A percentile compares a stretch with the other conserved stretches of the same genome.
phyloP scores from a whole-genome alignment of 169 alveolate genomes.

The Eimeria zaria region DNA sequence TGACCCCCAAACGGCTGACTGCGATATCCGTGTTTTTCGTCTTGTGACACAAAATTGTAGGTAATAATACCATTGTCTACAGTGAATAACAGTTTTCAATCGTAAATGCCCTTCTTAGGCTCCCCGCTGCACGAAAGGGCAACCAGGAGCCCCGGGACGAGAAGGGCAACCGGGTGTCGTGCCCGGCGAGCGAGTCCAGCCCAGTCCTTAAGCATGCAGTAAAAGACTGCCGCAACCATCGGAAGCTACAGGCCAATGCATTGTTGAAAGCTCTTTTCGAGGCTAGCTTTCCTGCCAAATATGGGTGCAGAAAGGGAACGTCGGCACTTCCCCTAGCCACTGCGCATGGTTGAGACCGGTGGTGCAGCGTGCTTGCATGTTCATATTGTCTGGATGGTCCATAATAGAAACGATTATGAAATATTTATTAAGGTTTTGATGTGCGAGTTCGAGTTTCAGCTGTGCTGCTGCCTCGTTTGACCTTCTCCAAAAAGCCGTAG shows the following conservation, averaged over 20 bases:
- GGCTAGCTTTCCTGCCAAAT: background rate
- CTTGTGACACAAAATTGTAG: background rate
- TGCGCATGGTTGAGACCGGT: background rate
- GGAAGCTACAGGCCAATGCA: background rate
- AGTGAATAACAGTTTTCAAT: background rate
- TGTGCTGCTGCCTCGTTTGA: background rate
- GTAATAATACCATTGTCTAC: background rate
- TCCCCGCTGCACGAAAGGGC: background rate
- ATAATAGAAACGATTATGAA: background rate
- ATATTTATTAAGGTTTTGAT: background rate
- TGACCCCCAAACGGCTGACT: background rate
- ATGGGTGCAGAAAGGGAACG: background rate
- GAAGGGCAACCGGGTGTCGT: background rate
- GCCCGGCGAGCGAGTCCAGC: background rate
- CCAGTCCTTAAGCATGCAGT: background rate
- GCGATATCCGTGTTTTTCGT: background rate
- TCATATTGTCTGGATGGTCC: background rate
- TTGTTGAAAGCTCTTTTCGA: background rate
- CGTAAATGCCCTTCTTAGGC: background rate
- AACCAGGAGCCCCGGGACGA: background rate
- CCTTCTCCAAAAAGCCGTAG: background rate
- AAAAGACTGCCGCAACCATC: background rate
- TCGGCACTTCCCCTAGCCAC: background rate
- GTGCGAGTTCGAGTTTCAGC: background rate
- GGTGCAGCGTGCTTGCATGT: background rate